These are phyloP conservation scores for Stephania yunnanensis DNA, from an alignment of 164 flowering plant species.

Conservation along the genomic window DNA sequence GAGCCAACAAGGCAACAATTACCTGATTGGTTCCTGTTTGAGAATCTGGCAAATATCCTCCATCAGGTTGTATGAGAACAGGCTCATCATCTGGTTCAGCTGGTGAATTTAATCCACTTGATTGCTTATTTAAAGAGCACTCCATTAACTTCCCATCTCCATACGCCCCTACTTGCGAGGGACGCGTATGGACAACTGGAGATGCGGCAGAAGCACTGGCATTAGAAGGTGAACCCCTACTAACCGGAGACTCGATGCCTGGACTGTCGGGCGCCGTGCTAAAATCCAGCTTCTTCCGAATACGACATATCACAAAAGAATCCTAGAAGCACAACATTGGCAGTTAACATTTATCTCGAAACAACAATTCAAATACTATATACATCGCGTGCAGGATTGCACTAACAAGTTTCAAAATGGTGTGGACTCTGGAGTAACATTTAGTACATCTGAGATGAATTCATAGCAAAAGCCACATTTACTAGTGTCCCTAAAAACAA, in stretches of 20 bases:
- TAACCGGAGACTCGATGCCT: constrained; percentile 17
- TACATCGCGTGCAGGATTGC: too few relatives aligned
- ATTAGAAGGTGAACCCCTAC: constrained; percentile 12
- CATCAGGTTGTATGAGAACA: constrained; percentile 24
- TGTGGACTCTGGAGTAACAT: too few relatives aligned
- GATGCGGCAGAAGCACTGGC: constrained; percentile 14
- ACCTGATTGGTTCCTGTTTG: constrained; percentile 25
- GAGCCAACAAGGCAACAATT: constrained; percentile 22
- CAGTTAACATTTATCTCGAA: neutral
- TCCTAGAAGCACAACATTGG: constrained; percentile 35
- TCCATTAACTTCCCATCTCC: constrained; percentile 28
- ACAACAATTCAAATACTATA: neutral
- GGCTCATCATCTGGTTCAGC: constrained; percentile 43
- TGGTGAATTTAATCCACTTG: constrained; percentile 42
- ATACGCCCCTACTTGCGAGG: neutral
- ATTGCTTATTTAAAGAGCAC: constrained; percentile 29
- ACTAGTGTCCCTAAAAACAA: neutral
- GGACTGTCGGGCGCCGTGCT: constrained; percentile 19
- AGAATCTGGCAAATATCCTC: constrained; percentile 14
- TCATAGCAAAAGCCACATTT: neutral
- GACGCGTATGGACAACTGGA: constrained; percentile 21
- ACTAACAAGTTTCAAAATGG: too few relatives aligned
- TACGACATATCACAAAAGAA: constrained; percentile 66
- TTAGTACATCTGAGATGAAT: neutral
- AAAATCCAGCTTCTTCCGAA: constrained; percentile 46